Evolutionary conservation across 2,329 filamentous ascomycete species (phyloP), one percentile per base, ranked within the genome.

Genomic region (Fusarium floridanum): DNA sequence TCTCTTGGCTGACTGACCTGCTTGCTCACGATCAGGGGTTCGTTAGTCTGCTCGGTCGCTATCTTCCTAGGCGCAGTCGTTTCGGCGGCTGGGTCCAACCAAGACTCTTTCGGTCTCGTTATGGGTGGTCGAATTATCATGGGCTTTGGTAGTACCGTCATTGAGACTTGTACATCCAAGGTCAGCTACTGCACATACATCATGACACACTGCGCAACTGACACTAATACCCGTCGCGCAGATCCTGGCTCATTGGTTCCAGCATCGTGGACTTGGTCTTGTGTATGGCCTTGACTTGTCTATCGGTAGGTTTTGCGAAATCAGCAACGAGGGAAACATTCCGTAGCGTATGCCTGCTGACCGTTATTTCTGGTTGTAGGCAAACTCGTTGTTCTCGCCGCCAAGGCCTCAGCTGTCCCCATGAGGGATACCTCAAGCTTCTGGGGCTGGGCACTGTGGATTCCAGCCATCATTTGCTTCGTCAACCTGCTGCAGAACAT

Each of bases 381-480:
- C 48, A 78, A 78, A 61, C 72, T 78, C 27, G 74, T 78, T 29
- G 76, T 77, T 2, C 69, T 80, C 6, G 60, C 73, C 17, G 75
- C 78, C 56, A 78, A 75, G 64, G 75, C 75, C 9, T 76, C 78
- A 4, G 77, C 78, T 5, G 72, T 80, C 10, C 77, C 78, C 6
- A 80, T 79, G 76, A 56, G 74, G 53, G 77, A 80, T 37, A 74
- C 74, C 6, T 64, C 77, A 6, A 66, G 68, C 1, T 80, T 79
- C 65, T 80, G 78, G 77, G 77, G 78, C 56, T 80, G 77, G 78
- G 73, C 76, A 4, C 63, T 80, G 3, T 80, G 78, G 78, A 79
- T 79, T 50, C 75, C 75, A 2, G 69, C 73, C 39, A 71, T 76
- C 12, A 67, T 77, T 36, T 77, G 76, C 62, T 74, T 74, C 43